These are phyloP conservation scores for Musa acuminata DNA, from an alignment of 176 grass and related monocot genomes.

Conservation along the genomic window DNA sequence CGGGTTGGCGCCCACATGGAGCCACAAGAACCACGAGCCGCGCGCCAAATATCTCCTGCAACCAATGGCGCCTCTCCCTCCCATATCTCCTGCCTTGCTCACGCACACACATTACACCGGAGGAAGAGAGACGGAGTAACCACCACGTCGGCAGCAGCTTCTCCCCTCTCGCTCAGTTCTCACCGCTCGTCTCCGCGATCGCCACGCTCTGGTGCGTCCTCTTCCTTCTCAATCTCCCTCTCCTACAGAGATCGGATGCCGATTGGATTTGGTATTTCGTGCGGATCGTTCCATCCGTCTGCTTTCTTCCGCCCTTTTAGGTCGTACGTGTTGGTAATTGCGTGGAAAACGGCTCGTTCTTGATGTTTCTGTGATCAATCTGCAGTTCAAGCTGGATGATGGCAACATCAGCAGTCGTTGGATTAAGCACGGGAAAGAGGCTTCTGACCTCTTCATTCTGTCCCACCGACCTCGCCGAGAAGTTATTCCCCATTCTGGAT, in stretches of 20 bases:
- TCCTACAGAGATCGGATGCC: neutral
- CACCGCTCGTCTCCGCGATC: neutral
- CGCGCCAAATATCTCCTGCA: constrained; percentile 50
- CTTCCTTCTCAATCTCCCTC: neutral
- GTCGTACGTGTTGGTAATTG: neutral
- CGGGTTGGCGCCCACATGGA: neutral
- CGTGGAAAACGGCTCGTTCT: neutral
- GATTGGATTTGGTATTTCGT: neutral
- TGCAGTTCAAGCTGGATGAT: constrained; percentile 34
- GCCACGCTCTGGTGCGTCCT: neutral
- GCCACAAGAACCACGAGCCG: neutral
- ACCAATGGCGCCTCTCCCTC: constrained; percentile 60
- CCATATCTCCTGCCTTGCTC: constrained; percentile 11
- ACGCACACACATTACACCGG: neutral
- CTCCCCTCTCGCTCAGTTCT: no score
- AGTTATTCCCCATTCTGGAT: constrained; percentile 32
- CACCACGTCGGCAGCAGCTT: neutral
- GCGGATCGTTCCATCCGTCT: neutral
- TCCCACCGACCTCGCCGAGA: constrained; percentile 35
- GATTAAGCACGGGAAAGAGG: constrained; percentile 74
- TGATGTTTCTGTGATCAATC: constrained; percentile 1
- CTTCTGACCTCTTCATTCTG: constrained; percentile 60
- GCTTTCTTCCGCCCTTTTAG: neutral
- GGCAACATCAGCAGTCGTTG: constrained; percentile 69
- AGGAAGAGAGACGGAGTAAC: neutral